Evolutionary conservation across 179 eudicot genomes (phyloP).

Genomic region (Silene noctiflora): DNA sequence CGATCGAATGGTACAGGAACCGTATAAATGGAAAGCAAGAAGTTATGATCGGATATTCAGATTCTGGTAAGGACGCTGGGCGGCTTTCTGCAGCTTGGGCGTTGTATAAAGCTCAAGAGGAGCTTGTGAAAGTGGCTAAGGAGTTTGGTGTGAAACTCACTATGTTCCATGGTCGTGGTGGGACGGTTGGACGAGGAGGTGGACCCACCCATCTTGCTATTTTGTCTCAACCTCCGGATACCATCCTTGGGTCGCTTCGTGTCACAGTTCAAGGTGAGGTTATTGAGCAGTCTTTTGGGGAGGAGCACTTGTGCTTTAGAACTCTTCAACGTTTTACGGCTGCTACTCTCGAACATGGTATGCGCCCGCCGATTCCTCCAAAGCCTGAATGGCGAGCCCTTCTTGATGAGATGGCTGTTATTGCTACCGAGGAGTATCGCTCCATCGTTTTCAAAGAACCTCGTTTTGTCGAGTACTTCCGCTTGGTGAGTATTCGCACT

Average conservation of each 20-base stretch:
- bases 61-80: conserved; percentile 95
- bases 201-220: conserved; percentile 97
- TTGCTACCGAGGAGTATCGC: conserved; percentile 82
- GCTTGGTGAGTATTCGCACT: conserved; percentile 57
- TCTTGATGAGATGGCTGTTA: conserved; percentile 66
- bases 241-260: conserved; percentile 81
- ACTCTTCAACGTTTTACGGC: conserved; percentile 87
- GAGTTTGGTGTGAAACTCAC: conserved; percentile 71
- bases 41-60: conserved; percentile 95
- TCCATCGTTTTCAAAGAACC: conserved; percentile 85
- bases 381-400: conserved; percentile 96
- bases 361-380: conserved; percentile 83
- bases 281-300: conserved; percentile 92
- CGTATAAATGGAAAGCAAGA: conserved; percentile 87
- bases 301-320: conserved; percentile 88
- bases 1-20: conserved; percentile 78
- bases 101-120: conserved; percentile 90
- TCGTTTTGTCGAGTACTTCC: conserved; percentile 91
- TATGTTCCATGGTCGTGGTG: conserved; percentile 97
- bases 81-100: conserved; percentile 95
- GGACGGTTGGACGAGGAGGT: conserved; percentile 96
- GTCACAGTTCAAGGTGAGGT: conserved; percentile 97
- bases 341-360: conserved; percentile 95
- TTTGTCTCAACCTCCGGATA: conserved; percentile 92
- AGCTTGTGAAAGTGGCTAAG: conserved; percentile 82